Percentiles rank a stretch among this genome's conserved stretches.
These are phyloP conservation scores for Bocquillonia castaneifolia DNA, from an alignment of 441 rosid genomes.

Conservation along the genomic window DNA sequence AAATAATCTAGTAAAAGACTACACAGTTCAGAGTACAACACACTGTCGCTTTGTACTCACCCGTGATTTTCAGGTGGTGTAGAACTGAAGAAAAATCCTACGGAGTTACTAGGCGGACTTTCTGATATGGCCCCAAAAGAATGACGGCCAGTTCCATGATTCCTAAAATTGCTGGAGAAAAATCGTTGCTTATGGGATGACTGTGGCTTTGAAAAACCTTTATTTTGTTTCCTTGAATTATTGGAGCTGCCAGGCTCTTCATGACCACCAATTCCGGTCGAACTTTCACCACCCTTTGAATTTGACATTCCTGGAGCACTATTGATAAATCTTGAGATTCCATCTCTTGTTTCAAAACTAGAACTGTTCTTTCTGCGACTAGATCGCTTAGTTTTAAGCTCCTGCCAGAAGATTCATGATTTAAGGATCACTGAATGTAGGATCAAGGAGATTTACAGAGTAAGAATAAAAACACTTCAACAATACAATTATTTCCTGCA, in stretches of 20 bases:
- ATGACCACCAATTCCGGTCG: constrained; percentile 38
- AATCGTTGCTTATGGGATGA: constrained; percentile 62
- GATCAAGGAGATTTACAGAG: constrained; percentile 9
- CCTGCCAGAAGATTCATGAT: constrained; percentile 42
- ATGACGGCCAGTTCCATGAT: constrained; percentile 53
- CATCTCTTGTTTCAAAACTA: constrained; percentile 53
- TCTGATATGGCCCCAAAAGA: constrained; percentile 60
- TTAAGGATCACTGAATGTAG: constrained; percentile 11
- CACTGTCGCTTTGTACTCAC: constrained; percentile 43
- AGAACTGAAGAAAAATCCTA: constrained; percentile 92
- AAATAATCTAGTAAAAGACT: constrained; percentile 6
- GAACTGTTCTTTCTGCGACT: constrained; percentile 46
- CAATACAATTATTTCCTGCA: constrained; percentile 5
- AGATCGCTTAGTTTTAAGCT: constrained; percentile 57
- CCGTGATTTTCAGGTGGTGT: constrained; percentile 89
- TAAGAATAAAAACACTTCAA: constrained; percentile 4
- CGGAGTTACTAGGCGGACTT: constrained; percentile 92
- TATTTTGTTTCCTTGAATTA: constrained; percentile 60
- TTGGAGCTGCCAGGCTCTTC: constrained; percentile 49
- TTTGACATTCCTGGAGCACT: constrained; percentile 39
- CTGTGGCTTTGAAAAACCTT: constrained; percentile 57
- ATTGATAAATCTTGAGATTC: constrained; percentile 35
- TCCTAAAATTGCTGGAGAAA: constrained; percentile 76
- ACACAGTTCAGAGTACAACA: neutral
- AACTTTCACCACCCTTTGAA: constrained; percentile 44